Percentiles rank a stretch among this genome's conserved stretches.
These are phyloP conservation scores for Salix caprea DNA, from an alignment of 345 rosid genomes.

Conservation along the genomic window DNA sequence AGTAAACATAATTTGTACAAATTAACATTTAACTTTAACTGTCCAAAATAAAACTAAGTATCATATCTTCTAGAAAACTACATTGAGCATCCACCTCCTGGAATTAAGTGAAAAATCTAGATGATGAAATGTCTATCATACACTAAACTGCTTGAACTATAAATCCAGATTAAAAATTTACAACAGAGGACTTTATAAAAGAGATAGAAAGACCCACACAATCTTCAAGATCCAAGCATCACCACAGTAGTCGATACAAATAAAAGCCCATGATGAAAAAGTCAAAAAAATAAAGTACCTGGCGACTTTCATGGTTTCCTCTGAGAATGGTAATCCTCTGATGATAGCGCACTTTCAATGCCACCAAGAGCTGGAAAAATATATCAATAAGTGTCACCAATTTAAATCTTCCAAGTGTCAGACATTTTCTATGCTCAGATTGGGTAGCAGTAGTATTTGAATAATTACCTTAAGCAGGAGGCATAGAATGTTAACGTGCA, in stretches of 20 bases:
- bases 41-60: not conserved
- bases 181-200: not conserved
- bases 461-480: too few species aligned
- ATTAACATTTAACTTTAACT: not conserved
- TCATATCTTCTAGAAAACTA: not conserved
- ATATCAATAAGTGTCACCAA: not conserved
- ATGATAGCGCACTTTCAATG: constrained; percentile 78
- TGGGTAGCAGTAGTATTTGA: not conserved
- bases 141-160: not conserved
- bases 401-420: not conserved
- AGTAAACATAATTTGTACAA: not conserved
- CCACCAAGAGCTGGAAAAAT: constrained; percentile 62
- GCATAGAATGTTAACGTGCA: not conserved
- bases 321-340: constrained; percentile 91
- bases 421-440: not conserved
- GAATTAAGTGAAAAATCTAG: not conserved
- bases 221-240: not conserved
- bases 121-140: not conserved
- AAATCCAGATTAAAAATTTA: not conserved
- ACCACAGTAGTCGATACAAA: not conserved
- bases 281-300: constrained; percentile 37
- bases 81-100: not conserved
- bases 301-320: constrained; percentile 98
- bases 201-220: not conserved
- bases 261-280: not conserved